Conservation (phyloP, 2,329 filamentous ascomycete genomes). For the Penicillium psychrosexuale region DNA sequence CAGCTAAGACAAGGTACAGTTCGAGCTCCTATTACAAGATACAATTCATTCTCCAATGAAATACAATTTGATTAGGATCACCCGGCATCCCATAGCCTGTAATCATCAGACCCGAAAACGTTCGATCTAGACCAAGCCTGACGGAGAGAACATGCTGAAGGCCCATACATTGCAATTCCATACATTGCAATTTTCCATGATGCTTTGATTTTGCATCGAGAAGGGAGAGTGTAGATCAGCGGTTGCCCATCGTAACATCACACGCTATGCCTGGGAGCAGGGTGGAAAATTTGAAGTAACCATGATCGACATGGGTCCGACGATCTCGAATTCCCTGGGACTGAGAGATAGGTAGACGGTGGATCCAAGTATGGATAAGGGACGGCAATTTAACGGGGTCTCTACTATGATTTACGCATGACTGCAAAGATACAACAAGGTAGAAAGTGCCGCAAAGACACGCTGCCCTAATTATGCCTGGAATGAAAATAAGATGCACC, state of each 20-base stretch:
- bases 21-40: neutral
- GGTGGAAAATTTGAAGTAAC: neutral
- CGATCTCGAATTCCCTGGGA: neutral
- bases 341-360: neutral
- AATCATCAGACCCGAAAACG: neutral
- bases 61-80: neutral
- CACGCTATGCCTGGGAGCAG: neutral
- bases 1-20: neutral
- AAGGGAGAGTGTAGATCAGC: neutral
- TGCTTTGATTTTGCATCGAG: neutral
- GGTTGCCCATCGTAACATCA: slow-evolving; percentile 6
- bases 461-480: no score
- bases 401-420: neutral
- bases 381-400: neutral
- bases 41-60: neutral
- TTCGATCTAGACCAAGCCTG: neutral
- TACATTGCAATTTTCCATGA: neutral
- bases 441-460: no score
- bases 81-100: no score
- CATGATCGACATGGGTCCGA: neutral
- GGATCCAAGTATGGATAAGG: neutral
- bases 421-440: neutral
- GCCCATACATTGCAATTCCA: neutral
- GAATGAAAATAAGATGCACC: neutral
- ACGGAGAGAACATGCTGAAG: neutral